phyloP scores from a whole-genome alignment of 345 rosid species.

The Pseudoturritis turrita region DNA sequence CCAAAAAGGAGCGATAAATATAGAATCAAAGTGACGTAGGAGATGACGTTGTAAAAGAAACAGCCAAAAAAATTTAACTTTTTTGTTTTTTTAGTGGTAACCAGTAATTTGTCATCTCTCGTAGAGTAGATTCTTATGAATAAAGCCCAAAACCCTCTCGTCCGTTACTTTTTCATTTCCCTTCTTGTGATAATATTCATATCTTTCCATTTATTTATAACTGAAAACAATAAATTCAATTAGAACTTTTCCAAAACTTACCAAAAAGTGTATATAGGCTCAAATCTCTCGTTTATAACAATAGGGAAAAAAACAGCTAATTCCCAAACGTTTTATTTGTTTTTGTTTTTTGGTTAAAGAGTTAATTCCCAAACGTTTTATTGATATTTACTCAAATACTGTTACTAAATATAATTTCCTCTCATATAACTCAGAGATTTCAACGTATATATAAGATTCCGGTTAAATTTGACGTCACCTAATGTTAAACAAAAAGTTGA shows the following conservation, averaged over 20 bases:
- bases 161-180: constrained; percentile 5
- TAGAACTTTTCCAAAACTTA: background rate
- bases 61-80: background rate
- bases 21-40: background rate
- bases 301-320: too few relatives aligned
- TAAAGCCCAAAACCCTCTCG: background rate
- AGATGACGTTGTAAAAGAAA: constrained; percentile 19
- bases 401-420: background rate
- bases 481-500: too few relatives aligned
- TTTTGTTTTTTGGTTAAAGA: too few relatives aligned
- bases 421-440: background rate
- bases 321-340: too few relatives aligned
- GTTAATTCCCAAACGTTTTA: too few relatives aligned
- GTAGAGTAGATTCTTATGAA: background rate
- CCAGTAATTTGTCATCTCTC: background rate
- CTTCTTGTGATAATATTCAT: background rate
- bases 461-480: background rate
- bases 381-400: too few relatives aligned
- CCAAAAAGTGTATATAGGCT: too few relatives aligned
- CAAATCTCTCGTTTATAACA: too few relatives aligned
- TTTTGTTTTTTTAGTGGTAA: background rate
- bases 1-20: background rate
- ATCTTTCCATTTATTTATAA: background rate
- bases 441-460: background rate
- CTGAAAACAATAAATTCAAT: background rate